phyloP scores from a whole-genome alignment of 2,329 filamentous ascomycete species.

The Colletotrichum nymphaeae region DNA sequence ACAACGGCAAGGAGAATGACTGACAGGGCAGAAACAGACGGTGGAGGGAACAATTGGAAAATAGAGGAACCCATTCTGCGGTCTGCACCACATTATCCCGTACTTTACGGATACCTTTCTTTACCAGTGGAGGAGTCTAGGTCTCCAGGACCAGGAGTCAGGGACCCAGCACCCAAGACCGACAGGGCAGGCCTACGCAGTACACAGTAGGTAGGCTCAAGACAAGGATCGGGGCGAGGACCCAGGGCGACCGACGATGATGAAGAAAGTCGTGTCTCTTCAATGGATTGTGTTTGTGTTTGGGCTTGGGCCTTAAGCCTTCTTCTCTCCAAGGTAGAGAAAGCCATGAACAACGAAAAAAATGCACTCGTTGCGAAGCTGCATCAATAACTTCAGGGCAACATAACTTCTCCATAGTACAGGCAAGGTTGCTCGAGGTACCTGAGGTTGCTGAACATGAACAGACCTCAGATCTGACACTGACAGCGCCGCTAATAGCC shows the following conservation, averaged over 20 bases:
- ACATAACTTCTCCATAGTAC: no score
- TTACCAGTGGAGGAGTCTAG: no score
- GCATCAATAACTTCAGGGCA: no score
- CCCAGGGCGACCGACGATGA: neutral
- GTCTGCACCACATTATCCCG: neutral
- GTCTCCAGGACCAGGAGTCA: neutral
- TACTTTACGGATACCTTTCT: neutral
- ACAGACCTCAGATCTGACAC: conserved; percentile 5
- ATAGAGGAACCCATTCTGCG: neutral
- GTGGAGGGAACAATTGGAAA: neutral
- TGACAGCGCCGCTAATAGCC: conserved; percentile 11
- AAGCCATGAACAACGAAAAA: neutral
- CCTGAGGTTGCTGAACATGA: neutral
- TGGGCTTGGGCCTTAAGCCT: neutral
- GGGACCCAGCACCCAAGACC: neutral
- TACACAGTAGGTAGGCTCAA: no score
- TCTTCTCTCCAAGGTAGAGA: neutral
- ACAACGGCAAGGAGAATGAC: conserved; percentile 9
- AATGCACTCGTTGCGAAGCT: neutral
- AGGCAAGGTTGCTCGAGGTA: neutral
- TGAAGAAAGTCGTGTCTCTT: neutral
- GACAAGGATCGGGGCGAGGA: neutral
- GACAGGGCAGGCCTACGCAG: conserved; percentile 6
- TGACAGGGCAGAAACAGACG: neutral
- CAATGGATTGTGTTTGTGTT: neutral